Base-by-base conservation (phyloP, 257 asterid species). In the Eucommia ulmoides region DNA sequence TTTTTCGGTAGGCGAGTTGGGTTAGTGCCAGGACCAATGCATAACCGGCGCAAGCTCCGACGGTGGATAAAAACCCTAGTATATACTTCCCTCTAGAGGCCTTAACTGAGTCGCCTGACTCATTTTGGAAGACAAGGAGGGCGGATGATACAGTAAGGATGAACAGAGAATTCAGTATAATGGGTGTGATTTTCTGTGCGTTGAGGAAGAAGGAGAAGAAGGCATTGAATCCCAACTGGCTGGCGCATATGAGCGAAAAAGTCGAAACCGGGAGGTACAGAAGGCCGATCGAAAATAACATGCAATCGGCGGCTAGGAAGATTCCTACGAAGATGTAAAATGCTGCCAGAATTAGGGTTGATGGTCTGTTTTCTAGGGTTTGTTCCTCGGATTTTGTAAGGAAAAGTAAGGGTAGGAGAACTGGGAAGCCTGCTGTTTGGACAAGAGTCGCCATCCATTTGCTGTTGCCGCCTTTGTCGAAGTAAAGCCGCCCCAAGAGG, bases 381-480 rank as follows among this genome's bases (percentile, higher is more conserved):
- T 8, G 42, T 19, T 23, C 26, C 2, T 38, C 45, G 12, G 51
- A 33, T 44, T 47, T 22, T 61, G 61, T 24, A 24, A 50, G 33
- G 55, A 9, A 48, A 19, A 70, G 47, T 14, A 71, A 23, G 9
- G 81, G 91, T 18, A 75, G 41, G 23, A 75, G 63, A 7, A 65
- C 17, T 2, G 79, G 88, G 4, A 75, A 79, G 12, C 83, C 77
- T 2, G 49, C 59, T 6, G 53, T 46, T 52, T 79, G 83, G 14
- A 63, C 59, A 4, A 75, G 59, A 14, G 79, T 53, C 17, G 55
- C 66, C 29, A 75, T 35, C 65, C 73, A 73, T 59, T 67, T 75
- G 71, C 67, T 65, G 11, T 65, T 63, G 16, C 88, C 81, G 8
- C 84, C 84, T 20, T 70, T 68, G 23, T 61, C 70, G 15, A 48